These are phyloP conservation scores for Huiozyma naganishii DNA, from an alignment of 805 yeast species.

Conservation along the genomic window DNA sequence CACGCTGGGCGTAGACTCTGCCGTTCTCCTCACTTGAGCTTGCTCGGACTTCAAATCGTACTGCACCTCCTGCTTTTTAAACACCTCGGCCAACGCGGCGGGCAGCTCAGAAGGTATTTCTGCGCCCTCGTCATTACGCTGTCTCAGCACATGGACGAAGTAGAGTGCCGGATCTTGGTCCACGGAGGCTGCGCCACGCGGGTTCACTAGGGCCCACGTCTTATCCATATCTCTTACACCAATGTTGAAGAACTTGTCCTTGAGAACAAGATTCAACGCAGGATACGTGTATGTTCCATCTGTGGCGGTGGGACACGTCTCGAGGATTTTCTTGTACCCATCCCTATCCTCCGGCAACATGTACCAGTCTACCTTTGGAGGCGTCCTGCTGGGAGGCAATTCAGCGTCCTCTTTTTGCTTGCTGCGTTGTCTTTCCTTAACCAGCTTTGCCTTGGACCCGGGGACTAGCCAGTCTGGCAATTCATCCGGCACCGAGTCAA, in stretches of 20 bases:
- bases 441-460: constrained; percentile 71
- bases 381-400: constrained; percentile 11
- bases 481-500: constrained; percentile 49
- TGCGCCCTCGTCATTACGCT: constrained; percentile 68
- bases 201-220: constrained; percentile 94
- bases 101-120: constrained; percentile 94
- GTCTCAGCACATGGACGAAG: constrained; percentile 82
- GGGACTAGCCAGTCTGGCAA: constrained; percentile 93
- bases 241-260: constrained; percentile 54
- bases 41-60: constrained; percentile 53
- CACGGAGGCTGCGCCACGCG: constrained; percentile 74
- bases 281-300: constrained; percentile 82
- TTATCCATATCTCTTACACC: constrained; percentile 78
- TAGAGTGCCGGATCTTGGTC: constrained; percentile 90
- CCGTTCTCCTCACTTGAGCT: constrained; percentile 29
- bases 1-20: not conserved
- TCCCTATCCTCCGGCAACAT: constrained; percentile 79
- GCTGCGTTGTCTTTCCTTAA: constrained; percentile 68
- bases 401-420: constrained; percentile 29
- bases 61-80: constrained; percentile 72
- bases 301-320: constrained; percentile 39
- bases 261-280: constrained; percentile 51
- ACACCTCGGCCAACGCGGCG: constrained; percentile 79
- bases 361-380: constrained; percentile 75
- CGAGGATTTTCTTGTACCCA: constrained; percentile 69